These are phyloP conservation scores for Leccinum subtestaceum DNA, from an alignment of 768 basidiomycete species.

Conservation along the genomic window DNA sequence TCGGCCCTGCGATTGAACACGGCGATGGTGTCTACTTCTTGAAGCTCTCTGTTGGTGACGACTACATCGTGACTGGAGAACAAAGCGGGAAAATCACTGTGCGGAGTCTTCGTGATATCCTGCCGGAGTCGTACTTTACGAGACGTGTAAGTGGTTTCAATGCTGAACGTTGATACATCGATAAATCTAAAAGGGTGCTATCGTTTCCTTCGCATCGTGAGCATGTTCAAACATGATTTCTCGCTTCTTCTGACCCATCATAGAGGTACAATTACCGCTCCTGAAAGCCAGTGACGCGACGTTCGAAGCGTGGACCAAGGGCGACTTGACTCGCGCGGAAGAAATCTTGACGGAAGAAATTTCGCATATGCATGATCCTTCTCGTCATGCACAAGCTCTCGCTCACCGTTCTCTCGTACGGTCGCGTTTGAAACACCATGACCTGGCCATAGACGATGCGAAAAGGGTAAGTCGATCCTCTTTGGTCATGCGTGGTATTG, in stretches of 20 bases:
- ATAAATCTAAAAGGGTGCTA: neutral
- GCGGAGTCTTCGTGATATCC: neutral
- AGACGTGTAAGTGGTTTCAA: neutral
- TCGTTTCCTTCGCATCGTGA: neutral
- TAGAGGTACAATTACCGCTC: neutral
- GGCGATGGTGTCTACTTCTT: neutral
- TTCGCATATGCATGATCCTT: too few species aligned
- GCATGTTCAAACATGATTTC: neutral
- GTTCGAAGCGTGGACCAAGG: constrained; percentile 1
- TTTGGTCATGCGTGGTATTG: neutral
- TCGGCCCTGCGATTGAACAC: neutral
- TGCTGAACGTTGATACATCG: too few species aligned
- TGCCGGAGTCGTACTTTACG: neutral
- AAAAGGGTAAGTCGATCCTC: neutral
- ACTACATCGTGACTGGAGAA: constrained; percentile 1
- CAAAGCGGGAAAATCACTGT: neutral
- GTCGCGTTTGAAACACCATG: neutral
- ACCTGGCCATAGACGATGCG: constrained; percentile 6
- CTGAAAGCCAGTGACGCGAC: neutral
- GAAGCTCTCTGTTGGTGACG: neutral
- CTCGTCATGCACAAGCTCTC: neutral
- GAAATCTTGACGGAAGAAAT: neutral
- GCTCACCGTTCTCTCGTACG: constrained; percentile 2
- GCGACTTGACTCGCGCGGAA: neutral
- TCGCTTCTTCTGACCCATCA: neutral